These are phyloP conservation scores for Fusarium sp. DNA, from an alignment of 2,329 filamentous ascomycete genomes.

Conservation along the genomic window DNA sequence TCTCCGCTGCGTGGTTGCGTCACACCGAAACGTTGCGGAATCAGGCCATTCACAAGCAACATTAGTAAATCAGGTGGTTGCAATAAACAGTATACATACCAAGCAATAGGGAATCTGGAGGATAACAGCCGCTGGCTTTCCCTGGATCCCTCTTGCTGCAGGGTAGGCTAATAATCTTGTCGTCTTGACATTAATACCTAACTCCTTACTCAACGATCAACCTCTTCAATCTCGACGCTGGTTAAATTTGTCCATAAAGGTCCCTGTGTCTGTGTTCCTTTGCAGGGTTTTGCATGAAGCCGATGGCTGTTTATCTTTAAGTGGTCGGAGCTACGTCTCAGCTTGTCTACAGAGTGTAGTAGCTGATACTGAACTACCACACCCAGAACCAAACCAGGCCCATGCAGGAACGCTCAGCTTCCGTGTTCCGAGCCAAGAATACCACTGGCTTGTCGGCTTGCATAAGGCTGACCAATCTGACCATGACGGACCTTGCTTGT, in stretches of 20 bases:
- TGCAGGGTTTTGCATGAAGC: neutral
- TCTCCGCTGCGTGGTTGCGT: conserved; percentile 3
- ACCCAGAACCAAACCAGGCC: neutral
- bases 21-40: conserved; percentile 2
- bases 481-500: neutral
- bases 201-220: neutral
- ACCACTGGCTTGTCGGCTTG: neutral
- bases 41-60: neutral
- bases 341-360: neutral
- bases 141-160: neutral
- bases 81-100: neutral
- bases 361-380: neutral
- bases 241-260: neutral
- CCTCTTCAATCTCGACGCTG: neutral
- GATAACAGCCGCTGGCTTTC: neutral
- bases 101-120: neutral
- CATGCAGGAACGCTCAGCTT: conserved; percentile 26
- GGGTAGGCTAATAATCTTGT: neutral
- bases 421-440: conserved; percentile 7
- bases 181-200: neutral
- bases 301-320: neutral
- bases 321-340: neutral
- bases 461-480: conserved; percentile 17
- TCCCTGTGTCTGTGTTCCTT: neutral
- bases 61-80: neutral